Percentiles rank a stretch among this genome's conserved stretches.
Conservation (phyloP, 2,329 filamentous ascomycete species). For the Pyrenophora teres region DNA sequence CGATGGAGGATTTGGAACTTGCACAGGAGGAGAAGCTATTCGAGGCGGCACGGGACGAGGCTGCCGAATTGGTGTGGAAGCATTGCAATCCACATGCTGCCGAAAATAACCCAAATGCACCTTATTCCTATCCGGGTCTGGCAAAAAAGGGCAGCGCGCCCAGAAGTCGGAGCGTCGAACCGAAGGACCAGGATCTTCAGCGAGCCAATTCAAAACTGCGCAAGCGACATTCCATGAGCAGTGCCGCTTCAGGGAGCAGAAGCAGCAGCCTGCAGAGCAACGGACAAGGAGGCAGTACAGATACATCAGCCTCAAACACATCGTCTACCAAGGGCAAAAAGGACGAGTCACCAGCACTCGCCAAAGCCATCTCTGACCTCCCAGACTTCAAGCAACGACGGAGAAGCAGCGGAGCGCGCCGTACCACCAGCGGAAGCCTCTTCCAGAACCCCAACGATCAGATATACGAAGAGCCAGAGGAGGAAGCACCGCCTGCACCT, state of each 20-base stretch:
- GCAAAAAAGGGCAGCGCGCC: conserved; percentile 74
- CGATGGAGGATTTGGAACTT: conserved; percentile 74
- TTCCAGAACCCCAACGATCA: conserved; percentile 74
- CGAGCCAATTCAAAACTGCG: conserved; percentile 39
- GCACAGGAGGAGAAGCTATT: conserved; percentile 68
- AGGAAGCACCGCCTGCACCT: conserved; percentile 38
- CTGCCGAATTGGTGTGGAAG: conserved; percentile 77
- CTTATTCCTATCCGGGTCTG: conserved; percentile 61
- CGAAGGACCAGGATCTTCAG: conserved; percentile 39
- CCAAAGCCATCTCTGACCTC: conserved; percentile 37
- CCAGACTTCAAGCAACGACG: conserved; percentile 48
- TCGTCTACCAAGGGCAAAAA: conserved; percentile 22
- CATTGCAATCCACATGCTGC: conserved; percentile 72
- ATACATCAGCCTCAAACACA: conserved; percentile 22
- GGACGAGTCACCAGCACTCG: conserved; percentile 42
- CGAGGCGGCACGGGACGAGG: conserved; percentile 73
- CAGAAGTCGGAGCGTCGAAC: conserved; percentile 52
- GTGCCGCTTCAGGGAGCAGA: conserved; percentile 34
- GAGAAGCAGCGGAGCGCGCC: conserved; percentile 68
- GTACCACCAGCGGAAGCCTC: conserved; percentile 71
- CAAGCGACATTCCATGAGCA: conserved; percentile 47
- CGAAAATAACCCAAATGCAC: conserved; percentile 59
- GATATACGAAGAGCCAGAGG: conserved; percentile 87
- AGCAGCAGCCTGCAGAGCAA: conserved; percentile 48
- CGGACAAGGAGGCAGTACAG: conserved; percentile 39